Evolutionary conservation across 176 grass and related monocot genomes (phyloP), one percentile per base, ranked within the genome.

Genomic region (Avena eriantha): DNA sequence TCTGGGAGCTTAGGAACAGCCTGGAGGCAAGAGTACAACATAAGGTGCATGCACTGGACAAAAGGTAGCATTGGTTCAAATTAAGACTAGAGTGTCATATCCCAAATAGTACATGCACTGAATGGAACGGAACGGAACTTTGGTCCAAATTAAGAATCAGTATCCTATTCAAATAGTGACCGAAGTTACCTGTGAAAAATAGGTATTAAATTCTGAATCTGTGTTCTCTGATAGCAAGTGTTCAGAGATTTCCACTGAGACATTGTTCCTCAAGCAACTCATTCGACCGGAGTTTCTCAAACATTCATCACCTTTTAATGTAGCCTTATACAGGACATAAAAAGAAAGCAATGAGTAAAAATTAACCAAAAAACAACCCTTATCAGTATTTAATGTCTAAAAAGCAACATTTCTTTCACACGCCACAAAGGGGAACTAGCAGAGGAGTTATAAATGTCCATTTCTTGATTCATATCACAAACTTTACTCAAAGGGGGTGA

Each of bases 161-260:
- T 34, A 31, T 41, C 67, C 39, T 54, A 53, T 76, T 18, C 67
- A 66, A 80, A 57, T 56, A 68, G 48, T 78, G n/a, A 63, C 45
- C 10, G 24, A 84, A 82, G 45, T 31, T 90, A 95, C 93, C 90
- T 92, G 73, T 85, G 91, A 92, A 85, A 88, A 64, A 17, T 51
- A 45, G 34, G 61, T 74, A 71, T 87, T 92, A 35, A 90, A 82
- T 86, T 88, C 71, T 82, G 84, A 85, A 83, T 92, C 78, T 66
- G 63, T 47, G 60, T 49, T 82, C 71, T 86, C 54, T 61, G 71
- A 50, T 49, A 58, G 12, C 2, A 49, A 74, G 34, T 86, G 79
- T 87, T 82, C 82, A 71, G 35, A 48, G 36, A 83, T 83, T 83
- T 34, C 67, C 55, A 64, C 51, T 80, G 34, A 79, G 41, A 86